A percentile compares a stretch with the other conserved stretches of the same genome.
Conservation (phyloP, 805 yeast species). For the Teunomyces funiuensis region DNA sequence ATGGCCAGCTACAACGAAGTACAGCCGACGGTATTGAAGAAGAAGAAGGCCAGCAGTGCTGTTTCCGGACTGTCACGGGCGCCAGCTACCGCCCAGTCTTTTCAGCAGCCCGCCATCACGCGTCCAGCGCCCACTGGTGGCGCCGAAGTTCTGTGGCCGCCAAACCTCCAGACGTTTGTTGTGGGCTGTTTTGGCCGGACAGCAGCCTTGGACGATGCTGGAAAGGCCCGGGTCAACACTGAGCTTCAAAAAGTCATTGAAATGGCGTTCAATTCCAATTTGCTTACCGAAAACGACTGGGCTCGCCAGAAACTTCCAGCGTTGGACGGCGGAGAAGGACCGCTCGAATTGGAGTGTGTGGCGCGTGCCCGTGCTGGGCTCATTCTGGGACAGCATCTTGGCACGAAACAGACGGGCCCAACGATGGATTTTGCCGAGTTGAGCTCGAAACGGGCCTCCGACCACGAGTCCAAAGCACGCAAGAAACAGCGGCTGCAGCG, state of each 20-base stretch:
- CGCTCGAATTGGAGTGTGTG: conserved; percentile 13
- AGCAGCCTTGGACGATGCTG: conserved; percentile 30
- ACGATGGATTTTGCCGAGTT: conserved; percentile 6
- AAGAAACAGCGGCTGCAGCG: conserved; percentile 48
- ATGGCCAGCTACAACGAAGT: conserved; percentile 24
- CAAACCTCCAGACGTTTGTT: conserved; percentile 51
- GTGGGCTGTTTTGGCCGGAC: conserved; percentile 45
- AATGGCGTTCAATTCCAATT: conserved; percentile 44
- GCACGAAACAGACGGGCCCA: conserved; percentile 13
- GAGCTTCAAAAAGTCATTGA: conserved; percentile 53
- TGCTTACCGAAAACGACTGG: conserved; percentile 57
- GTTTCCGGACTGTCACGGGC: background rate
- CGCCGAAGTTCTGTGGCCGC: conserved; percentile 47
- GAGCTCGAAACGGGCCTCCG: conserved; percentile 8
- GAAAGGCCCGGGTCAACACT: conserved; percentile 41
- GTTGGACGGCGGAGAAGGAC: conserved; percentile 23
- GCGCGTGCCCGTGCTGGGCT: conserved; percentile 1
- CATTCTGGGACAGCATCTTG: conserved; percentile 10
- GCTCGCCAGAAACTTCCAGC: conserved; percentile 48
- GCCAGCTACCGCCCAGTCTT: background rate
- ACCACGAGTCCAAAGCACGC: conserved; percentile 30
- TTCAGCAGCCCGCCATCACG: conserved; percentile 12
- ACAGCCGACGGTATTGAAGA: conserved; percentile 13
- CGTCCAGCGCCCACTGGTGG: background rate
- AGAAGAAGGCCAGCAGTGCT: background rate